phyloP scores from a whole-genome alignment of 208 protist genomes.

The Acanthamoeba sp. region DNA sequence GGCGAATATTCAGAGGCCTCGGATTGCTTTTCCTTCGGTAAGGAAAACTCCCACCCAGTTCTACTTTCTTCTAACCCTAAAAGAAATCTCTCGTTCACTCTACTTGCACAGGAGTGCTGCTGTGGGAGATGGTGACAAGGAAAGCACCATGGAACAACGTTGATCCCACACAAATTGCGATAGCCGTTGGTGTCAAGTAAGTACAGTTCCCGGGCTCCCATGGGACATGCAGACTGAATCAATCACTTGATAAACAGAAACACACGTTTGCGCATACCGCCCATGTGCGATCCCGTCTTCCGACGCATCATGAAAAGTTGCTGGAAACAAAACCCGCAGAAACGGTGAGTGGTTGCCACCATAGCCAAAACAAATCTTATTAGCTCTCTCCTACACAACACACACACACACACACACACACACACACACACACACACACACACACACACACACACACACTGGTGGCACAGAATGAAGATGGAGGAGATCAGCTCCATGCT shows the following conservation, averaged over 20 bases:
- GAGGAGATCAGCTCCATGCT: constrained; percentile 34
- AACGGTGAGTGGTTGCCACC: neutral
- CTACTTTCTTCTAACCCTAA: neutral
- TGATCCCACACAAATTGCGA: constrained; percentile 37
- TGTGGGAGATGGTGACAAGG: constrained; percentile 65
- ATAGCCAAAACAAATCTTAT: too few species aligned
- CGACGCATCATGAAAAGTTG: constrained; percentile 35
- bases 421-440: too few species aligned
- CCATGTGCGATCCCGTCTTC: constrained; percentile 64
- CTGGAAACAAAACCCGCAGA: constrained; percentile 52
- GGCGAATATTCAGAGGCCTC: constrained; percentile 71
- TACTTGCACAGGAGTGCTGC: neutral
- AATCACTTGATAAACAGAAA: too few species aligned
- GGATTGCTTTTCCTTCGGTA: constrained; percentile 69
- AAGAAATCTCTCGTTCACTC: too few species aligned
- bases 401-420: too few species aligned
- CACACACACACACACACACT: too few species aligned
- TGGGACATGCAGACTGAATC: too few species aligned
- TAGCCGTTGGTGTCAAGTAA: constrained; percentile 31
- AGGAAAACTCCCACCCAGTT: neutral
- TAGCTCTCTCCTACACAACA: too few species aligned
- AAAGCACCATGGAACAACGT: constrained; percentile 64
- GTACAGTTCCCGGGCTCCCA: neutral
- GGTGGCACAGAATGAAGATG: constrained; percentile 66
- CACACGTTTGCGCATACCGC: constrained; percentile 49